Conservation (phyloP, 2,329 filamentous ascomycete genomes). For the Penicillium sp. region DNA sequence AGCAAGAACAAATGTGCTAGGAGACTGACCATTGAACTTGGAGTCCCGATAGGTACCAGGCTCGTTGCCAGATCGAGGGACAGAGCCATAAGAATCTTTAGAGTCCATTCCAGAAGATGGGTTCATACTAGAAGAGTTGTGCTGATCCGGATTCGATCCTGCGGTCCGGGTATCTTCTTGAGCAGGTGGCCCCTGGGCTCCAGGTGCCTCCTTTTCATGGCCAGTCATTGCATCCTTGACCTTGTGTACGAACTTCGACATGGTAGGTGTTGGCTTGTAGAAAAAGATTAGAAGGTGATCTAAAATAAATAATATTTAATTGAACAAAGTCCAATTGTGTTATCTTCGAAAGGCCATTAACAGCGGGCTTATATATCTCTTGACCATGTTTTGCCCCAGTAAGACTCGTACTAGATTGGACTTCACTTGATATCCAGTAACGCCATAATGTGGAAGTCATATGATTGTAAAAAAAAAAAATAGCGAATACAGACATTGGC, state of each 20-base stretch:
- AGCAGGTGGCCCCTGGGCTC: neutral
- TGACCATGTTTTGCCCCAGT: neutral
- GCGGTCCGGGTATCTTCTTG: neutral
- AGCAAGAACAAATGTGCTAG: no score
- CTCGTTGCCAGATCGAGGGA: neutral
- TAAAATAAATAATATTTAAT: neutral
- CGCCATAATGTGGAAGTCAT: constrained; percentile 1
- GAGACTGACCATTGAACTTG: no score
- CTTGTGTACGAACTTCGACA: constrained; percentile 18
- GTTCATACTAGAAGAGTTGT: neutral
- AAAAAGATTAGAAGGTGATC: neutral
- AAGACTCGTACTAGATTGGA: neutral
- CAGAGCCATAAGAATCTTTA: neutral
- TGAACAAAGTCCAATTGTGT: neutral
- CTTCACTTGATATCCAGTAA: neutral
- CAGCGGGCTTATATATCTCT: constrained; percentile 1
- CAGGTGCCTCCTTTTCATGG: neutral
- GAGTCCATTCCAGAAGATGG: neutral
- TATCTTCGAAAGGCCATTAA: neutral
- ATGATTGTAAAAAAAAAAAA: neutral
- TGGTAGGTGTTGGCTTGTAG: neutral
- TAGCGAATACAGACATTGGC: neutral
- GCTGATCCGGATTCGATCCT: neutral
- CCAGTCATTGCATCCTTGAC: constrained; percentile 14
- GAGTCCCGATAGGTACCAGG: neutral